Evolutionary conservation across 2,329 filamentous ascomycete genomes (phyloP), one percentile per base, ranked within the genome.

Genomic region (Penicillium italicum): DNA sequence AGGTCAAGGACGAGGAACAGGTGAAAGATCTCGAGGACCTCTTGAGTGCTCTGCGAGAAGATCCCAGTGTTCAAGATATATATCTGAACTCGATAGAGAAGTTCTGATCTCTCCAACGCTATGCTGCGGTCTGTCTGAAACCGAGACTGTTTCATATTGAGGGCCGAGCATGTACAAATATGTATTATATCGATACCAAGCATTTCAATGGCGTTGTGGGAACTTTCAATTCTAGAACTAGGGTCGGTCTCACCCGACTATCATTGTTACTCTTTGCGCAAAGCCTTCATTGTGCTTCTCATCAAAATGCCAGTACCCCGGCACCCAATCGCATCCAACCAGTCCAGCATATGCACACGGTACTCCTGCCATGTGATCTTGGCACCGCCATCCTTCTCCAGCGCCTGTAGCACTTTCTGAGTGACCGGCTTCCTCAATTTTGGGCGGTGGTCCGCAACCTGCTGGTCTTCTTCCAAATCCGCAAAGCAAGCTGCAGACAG

Each of bases 201-300:
- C 57, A 58, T 59, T 56, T 5, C 10, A 46, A 36, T 14, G 61
- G 57, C 53, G 56, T 57, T 56, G 10, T 41, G 18, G 10, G 33
- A 24, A 38, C 8, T 16, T 45, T 45, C 22, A 37, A 36, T 45
- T 36, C n/a, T 36, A 14, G 26, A 10, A 22, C 18, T 30, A 26
- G 11, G 30, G 12, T 43, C 14, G 18, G 8, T 10, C 16, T 24
- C 42, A 22, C 12, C 31, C 4, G 18, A 31, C 2, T 24, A 18
- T 30, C 3, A 28, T 26, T 31, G 54, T 60, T 54, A 70, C 48
- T 72, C 70, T 57, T 77, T 82, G 73, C 85, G 85, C 63, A 93
- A 73, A 48, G 87, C 84, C 69, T 87, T 90, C 83, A 94, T 91
- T 1, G 89, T 92, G 64, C 85, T 90, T 71, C 88, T 88, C 80